Evolutionary conservation across 129 eudicot species (phyloP), one percentile per base, ranked within the genome.

Genomic region (Silybum marianum): DNA sequence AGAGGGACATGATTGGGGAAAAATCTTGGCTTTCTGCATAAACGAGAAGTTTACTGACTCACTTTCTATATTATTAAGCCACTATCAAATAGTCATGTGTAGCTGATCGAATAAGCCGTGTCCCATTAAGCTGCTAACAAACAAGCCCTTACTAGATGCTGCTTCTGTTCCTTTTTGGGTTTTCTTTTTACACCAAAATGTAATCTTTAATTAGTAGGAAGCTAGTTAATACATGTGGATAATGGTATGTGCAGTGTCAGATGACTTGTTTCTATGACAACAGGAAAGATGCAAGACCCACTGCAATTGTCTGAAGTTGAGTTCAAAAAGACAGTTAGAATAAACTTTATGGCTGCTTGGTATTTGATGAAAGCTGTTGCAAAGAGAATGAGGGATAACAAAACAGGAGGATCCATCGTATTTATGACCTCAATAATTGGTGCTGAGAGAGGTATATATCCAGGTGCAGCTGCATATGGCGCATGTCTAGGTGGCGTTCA

Each of bases 401-500:
- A 91, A 83, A 79, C 91, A 74, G 98, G 97, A 32, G 98, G 98
- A 44, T 92, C 97, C 30, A 85, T 95, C 74, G 93, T 95, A 9
- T 87, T 95, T 77, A 30, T 95, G 93, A 92, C 93, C 79, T 83
- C 99, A 30, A 82, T 92, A 81, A 78, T 85, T n/a, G 99, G 99
- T 25, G 97, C 93, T 14, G 99, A 95, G 83, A 90, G 97, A 90
- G 99, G 99, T 65, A 58, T 95, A 72, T 95, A 92, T 83, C 96
- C 84, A 65, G 97, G 99, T 28, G 92, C 97, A 69, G 96, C 97
- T 77, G 97, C 97, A 18, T 95, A 85, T 87, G 97, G 99, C 86
- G 92, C 97, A 13, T 87, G 93, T 85, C 60, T 89, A 77, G 99
- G 97, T 81, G 97, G 94, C 71, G 67, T 92, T 39, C 90, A 92